Evolutionary conservation across 331 rosid genomes (phyloP).

Genomic region (Rosa hybrid): DNA sequence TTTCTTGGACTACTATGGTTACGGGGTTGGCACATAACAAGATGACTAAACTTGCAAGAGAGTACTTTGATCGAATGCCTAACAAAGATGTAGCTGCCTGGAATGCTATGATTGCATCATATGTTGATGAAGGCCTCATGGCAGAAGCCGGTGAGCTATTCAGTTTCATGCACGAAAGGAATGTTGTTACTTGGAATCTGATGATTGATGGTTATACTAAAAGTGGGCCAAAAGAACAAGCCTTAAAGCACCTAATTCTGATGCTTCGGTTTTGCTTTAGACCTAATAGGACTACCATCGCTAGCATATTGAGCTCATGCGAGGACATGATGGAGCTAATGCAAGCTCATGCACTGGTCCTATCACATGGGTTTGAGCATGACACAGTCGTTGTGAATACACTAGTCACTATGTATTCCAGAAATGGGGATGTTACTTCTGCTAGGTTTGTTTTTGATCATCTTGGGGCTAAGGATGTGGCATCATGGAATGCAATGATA

Average conservation of each 20-base stretch:
- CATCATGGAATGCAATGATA: conserved; percentile 51
- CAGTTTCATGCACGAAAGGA: conserved; percentile 42
- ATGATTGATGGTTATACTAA: conserved; percentile 42
- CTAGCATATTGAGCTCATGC: conserved; percentile 37
- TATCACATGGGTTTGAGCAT: conserved; percentile 39
- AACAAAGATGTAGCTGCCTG: conserved; percentile 43
- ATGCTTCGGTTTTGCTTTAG: conserved; percentile 39
- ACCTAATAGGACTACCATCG: conserved; percentile 40
- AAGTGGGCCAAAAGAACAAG: conserved; percentile 22
- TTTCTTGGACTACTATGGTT: conserved; percentile 55
- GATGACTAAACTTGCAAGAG: conserved; percentile 36
- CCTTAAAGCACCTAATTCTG: conserved; percentile 40
- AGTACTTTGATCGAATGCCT: conserved; percentile 52
- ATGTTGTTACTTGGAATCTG: conserved; percentile 42
- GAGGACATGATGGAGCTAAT: conserved; percentile 43
- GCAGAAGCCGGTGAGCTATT: conserved; percentile 42
- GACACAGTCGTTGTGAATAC: conserved; percentile 39
- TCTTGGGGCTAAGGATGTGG: conserved; percentile 36
- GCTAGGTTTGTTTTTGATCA: conserved; percentile 40
- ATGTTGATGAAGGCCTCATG: conserved; percentile 36
- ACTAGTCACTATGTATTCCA: conserved; percentile 43
- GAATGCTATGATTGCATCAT: conserved; percentile 49
- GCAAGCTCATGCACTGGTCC: conserved; percentile 42
- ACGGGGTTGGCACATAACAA: conserved; percentile 47
- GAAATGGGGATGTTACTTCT: conserved; percentile 42